A percentile compares a stretch with the other conserved stretches of the same genome.
These are phyloP conservation scores for Saccharomycopsis fibuligera DNA, from an alignment of 805 yeast genomes.

Conservation along the genomic window DNA sequence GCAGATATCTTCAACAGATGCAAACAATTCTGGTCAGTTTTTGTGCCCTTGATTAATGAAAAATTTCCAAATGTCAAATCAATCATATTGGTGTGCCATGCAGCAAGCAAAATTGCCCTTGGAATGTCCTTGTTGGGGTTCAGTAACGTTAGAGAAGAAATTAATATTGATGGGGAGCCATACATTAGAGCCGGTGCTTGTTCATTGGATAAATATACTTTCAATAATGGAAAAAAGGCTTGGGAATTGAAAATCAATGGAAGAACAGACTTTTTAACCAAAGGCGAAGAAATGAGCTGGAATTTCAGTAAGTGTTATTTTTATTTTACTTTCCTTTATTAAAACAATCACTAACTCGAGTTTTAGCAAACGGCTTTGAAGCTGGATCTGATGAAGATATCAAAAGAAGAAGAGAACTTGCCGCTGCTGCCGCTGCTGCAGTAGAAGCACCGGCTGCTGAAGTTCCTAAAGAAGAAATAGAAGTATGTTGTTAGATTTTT, in stretches of 20 bases:
- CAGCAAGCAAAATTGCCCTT: conserved; percentile 84
- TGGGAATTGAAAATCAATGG: conserved; percentile 75
- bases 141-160: conserved; percentile 41
- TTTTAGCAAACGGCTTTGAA: conserved; percentile 48
- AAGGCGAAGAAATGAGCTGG: conserved; percentile 95
- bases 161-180: conserved; percentile 38
- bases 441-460: not conserved
- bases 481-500: conserved; percentile 21
- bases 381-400: conserved; percentile 91
- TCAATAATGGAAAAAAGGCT: conserved; percentile 26
- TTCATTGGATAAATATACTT: conserved; percentile 61
- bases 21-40: conserved; percentile 42
- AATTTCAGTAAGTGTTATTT: conserved; percentile 46
- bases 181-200: conserved; percentile 75
- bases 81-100: conserved; percentile 79
- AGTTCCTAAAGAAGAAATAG: conserved; percentile 31
- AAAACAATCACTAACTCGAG: conserved; percentile 5
- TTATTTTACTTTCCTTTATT: conserved; percentile 1
- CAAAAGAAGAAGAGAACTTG: conserved; percentile 39
- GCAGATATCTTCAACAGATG: conserved; percentile 64
- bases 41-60: conserved; percentile 52
- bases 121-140: conserved; percentile 69
- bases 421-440: conserved; percentile 11
- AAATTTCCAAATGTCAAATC: conserved; percentile 55
- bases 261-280: conserved; percentile 55